Conservation (phyloP, 2,329 filamentous ascomycete genomes). For the Scedosporium apiospermum region DNA sequence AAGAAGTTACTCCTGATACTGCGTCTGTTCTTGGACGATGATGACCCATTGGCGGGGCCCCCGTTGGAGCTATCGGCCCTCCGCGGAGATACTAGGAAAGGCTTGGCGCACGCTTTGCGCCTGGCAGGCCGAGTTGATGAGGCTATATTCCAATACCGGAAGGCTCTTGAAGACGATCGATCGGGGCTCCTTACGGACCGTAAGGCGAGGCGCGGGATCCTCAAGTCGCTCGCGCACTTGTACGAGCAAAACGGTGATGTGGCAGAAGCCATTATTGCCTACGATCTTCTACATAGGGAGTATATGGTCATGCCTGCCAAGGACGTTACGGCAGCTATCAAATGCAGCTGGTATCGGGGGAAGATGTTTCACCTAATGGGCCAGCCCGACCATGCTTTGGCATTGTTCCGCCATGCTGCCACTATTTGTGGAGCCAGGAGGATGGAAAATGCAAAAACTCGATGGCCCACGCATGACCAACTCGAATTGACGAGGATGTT, state of each 20-base stretch:
- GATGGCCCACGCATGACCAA: slow-evolving; percentile 3
- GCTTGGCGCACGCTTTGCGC: slow-evolving; percentile 3
- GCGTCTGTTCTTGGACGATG: not conserved
- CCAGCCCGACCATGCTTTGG: not conserved
- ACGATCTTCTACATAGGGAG: slow-evolving; percentile 2
- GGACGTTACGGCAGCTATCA: not conserved
- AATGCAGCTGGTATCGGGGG: slow-evolving; percentile 6
- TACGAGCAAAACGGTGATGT: slow-evolving; percentile 1
- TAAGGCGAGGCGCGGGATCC: not conserved
- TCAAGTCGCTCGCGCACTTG: slow-evolving; percentile 5
- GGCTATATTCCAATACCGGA: slow-evolving; percentile 4
- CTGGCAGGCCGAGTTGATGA: not conserved
- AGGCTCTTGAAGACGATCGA: not conserved
- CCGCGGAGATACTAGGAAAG: not conserved
- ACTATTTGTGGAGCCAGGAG: not conserved
- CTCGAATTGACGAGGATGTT: not conserved
- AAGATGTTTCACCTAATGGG: slow-evolving; percentile 6
- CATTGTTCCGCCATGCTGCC: slow-evolving; percentile 1
- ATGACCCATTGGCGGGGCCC: not conserved
- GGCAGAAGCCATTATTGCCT: slow-evolving; percentile 1
- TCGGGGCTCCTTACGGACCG: not conserved
- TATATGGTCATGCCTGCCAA: not conserved
- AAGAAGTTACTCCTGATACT: not conserved
- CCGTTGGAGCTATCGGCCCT: not conserved
- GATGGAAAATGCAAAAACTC: slow-evolving; percentile 4